phyloP scores from a whole-genome alignment of 805 yeast genomes.

The Suhomyces sp. region DNA sequence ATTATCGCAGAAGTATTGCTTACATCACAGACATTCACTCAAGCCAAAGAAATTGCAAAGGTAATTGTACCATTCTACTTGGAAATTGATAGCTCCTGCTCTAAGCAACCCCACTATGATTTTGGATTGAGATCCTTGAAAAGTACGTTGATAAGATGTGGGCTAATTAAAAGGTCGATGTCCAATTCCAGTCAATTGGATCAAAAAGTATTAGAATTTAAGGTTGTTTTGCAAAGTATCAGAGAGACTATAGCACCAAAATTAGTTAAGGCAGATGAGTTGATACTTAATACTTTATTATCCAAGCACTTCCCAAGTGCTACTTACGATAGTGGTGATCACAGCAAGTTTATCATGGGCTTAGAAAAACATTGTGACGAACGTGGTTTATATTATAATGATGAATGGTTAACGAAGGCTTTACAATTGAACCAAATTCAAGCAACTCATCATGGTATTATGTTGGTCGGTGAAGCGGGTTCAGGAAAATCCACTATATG shows the following conservation, averaged over 20 bases:
- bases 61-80: constrained; percentile 56
- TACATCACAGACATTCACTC: constrained; percentile 65
- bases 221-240: constrained; percentile 51
- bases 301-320: constrained; percentile 27
- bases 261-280: constrained; percentile 53
- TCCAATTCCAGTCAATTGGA: constrained; percentile 6
- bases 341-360: constrained; percentile 22
- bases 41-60: constrained; percentile 45
- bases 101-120: constrained; percentile 76
- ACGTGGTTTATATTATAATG: constrained; percentile 33
- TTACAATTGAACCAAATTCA: constrained; percentile 63
- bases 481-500: constrained; percentile 68
- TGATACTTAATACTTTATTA: constrained; percentile 28
- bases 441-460: constrained; percentile 69
- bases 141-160: constrained; percentile 60
- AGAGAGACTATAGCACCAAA: constrained; percentile 69
- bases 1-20: constrained; percentile 72
- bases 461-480: constrained; percentile 76
- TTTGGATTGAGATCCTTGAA: constrained; percentile 87
- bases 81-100: constrained; percentile 37
- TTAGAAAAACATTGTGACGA: constrained; percentile 26
- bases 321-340: constrained; percentile 16
- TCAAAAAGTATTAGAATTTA: constrained; percentile 18
- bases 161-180: constrained; percentile 36
- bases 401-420: constrained; percentile 53